Conservation (phyloP, 202 grass and related monocot genomes). For the Setaria viridis region DNA sequence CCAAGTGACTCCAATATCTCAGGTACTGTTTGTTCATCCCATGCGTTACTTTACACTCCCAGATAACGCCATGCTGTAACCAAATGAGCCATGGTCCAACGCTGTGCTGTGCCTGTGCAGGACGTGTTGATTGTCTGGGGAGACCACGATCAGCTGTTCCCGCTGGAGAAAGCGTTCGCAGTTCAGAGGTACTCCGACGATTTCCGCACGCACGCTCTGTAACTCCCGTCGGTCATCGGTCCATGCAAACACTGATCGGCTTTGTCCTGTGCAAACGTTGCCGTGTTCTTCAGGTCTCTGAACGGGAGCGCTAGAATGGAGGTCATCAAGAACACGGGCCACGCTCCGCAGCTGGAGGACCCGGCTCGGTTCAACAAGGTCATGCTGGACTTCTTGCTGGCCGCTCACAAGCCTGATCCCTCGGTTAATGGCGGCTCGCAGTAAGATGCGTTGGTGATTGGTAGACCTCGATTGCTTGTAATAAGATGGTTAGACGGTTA, state of each 20-base stretch:
- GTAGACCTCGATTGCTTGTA: conserved; percentile 17
- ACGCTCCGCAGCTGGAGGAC: conserved; percentile 71
- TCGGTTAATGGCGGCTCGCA: background rate
- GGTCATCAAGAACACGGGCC: conserved; percentile 65
- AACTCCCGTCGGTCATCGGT: background rate
- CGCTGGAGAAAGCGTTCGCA: conserved; percentile 65
- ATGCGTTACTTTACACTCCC: background rate
- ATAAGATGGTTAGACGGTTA: background rate
- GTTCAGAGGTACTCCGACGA: conserved; percentile 56
- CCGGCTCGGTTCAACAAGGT: conserved; percentile 58
- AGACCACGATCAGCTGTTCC: conserved; percentile 78
- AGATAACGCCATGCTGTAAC: too few relatives aligned
- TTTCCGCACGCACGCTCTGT: background rate
- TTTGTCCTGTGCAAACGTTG: background rate
- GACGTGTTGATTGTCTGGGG: conserved; percentile 86
- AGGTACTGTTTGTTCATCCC: conserved; percentile 32
- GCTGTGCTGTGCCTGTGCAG: conserved; percentile 30
- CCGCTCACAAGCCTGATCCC: conserved; percentile 2
- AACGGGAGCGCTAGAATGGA: conserved; percentile 68
- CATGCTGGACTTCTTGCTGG: conserved; percentile 60
- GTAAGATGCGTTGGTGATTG: background rate
- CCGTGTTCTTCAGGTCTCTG: conserved; percentile 42
- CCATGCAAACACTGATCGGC: background rate
- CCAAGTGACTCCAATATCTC: conserved; percentile 58
- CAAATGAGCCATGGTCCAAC: background rate